Percentiles rank a stretch among this genome's conserved stretches.
Evolutionary conservation across 2,329 filamentous ascomycete species (phyloP).

Genomic region (Colletotrichum gigasporum): DNA sequence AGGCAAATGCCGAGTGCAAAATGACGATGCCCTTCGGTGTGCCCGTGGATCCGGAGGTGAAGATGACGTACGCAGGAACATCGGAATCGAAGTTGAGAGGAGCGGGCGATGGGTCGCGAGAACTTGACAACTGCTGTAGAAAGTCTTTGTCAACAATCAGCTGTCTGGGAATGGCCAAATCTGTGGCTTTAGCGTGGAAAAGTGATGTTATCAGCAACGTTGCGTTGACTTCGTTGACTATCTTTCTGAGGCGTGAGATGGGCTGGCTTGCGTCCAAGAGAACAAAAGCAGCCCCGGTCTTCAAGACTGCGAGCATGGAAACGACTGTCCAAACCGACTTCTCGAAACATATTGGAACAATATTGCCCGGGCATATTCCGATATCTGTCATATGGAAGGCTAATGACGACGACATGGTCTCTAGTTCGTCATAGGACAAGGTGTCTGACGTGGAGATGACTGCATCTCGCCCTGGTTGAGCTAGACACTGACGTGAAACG

Average conservation of each 20-base stretch:
- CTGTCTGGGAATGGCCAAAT: background rate
- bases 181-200: constrained; percentile 14
- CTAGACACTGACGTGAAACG: background rate
- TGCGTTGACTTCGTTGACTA: background rate
- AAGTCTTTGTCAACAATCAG: constrained; percentile 39
- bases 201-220: background rate
- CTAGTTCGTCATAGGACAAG: background rate
- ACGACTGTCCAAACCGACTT: constrained; percentile 25
- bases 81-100: background rate
- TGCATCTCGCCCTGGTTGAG: background rate
- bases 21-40: constrained; percentile 57
- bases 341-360: constrained; percentile 17
- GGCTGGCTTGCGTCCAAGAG: constrained; percentile 20
- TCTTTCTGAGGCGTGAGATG: constrained; percentile 2
- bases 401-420: background rate
- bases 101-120: background rate
- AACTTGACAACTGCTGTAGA: constrained; percentile 39
- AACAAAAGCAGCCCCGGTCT: constrained; percentile 16
- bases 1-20: constrained; percentile 34
- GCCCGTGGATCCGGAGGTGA: constrained; percentile 55
- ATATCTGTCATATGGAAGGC: background rate
- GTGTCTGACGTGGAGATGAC: background rate
- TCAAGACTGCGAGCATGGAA: constrained; percentile 18
- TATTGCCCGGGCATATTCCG: background rate
- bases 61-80: constrained; percentile 45